These are phyloP conservation scores for Russula griseocarnosa DNA, from an alignment of 768 basidiomycete species.

Conservation along the genomic window DNA sequence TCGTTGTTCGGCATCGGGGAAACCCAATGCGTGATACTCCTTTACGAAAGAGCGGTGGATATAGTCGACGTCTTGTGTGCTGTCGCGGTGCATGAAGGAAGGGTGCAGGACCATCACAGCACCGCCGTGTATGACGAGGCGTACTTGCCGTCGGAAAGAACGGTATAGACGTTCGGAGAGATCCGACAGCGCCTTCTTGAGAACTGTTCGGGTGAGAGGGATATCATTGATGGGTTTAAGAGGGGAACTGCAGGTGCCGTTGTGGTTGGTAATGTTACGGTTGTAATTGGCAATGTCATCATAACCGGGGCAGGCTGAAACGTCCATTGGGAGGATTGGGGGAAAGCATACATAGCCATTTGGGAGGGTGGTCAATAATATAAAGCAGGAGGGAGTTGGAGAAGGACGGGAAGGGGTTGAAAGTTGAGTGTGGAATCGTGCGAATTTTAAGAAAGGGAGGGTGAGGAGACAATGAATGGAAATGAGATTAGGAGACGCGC, in stretches of 20 bases:
- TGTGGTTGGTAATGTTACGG: neutral
- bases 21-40: constrained; percentile 49
- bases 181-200: constrained; percentile 28
- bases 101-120: constrained; percentile 70
- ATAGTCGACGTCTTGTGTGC: constrained; percentile 66
- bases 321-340: neutral
- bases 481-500: neutral
- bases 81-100: constrained; percentile 41
- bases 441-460: neutral
- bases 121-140: constrained; percentile 67
- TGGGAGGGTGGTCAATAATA: neutral
- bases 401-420: neutral
- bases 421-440: too few relatives aligned
- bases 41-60: constrained; percentile 56
- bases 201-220: constrained; percentile 9
- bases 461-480: neutral
- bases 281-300: neutral
- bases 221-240: constrained; percentile 20
- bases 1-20: constrained; percentile 51
- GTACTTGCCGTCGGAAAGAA: constrained; percentile 49
- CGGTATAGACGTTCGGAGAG: constrained; percentile 48
- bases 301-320: neutral
- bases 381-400: neutral
- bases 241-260: neutral
- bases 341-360: constrained; percentile 2